These are phyloP conservation scores for Juglanconis juglandina DNA, from an alignment of 2,329 filamentous ascomycete species.

Conservation along the genomic window DNA sequence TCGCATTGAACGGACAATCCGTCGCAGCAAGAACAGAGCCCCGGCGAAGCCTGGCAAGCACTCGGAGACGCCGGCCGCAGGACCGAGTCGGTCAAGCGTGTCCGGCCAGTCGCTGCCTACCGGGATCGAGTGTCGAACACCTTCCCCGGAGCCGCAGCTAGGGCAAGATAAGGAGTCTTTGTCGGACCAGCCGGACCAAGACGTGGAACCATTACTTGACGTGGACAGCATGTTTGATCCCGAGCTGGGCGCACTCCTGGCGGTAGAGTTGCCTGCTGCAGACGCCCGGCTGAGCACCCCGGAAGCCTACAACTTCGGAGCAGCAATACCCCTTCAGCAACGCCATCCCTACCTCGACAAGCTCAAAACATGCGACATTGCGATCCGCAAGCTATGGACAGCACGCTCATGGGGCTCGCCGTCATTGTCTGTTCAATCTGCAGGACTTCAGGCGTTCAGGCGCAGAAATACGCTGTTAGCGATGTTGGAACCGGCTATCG, in stretches of 20 bases:
- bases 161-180: not conserved
- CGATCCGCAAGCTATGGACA: not conserved
- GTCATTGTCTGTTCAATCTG: not conserved
- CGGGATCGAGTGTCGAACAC: slow-evolving; percentile 12
- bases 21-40: slow-evolving; percentile 13
- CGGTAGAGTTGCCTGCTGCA: too few species aligned
- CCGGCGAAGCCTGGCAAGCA: not conserved
- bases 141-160: slow-evolving; percentile 5
- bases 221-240: not conserved
- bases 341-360: not conserved
- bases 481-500: not conserved
- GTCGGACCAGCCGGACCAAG: not conserved
- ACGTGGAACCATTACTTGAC: not conserved
- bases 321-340: not conserved
- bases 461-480: slow-evolving; percentile 9
- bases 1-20: slow-evolving; percentile 10
- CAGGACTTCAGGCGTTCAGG: not conserved
- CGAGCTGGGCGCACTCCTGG: not conserved
- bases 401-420: not conserved
- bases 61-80: not conserved
- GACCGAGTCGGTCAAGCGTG: not conserved
- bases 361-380: not conserved
- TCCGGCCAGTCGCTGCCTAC: not conserved
- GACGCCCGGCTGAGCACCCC: not conserved
- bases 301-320: not conserved